Evolutionary conservation across 139 green algal genomes (phyloP).

Genomic region (Chlorella ohadii): DNA sequence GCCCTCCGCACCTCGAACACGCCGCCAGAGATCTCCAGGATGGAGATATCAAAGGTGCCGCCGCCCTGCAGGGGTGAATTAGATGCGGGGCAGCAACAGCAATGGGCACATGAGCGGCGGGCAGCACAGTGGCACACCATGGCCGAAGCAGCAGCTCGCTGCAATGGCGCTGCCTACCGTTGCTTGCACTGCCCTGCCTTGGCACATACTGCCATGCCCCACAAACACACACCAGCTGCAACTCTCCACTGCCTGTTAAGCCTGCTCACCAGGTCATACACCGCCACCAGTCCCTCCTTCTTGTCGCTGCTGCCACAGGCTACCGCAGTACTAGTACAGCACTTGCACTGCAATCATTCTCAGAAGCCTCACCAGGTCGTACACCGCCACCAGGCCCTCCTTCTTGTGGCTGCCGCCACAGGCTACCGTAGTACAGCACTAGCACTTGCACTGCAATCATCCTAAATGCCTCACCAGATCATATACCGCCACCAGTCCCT

Average conservation of each 20-base stretch:
- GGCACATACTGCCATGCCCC: too few species aligned
- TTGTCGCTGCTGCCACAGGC: constrained; percentile 96
- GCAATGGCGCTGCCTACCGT: too few species aligned
- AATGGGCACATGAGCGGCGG: too few species aligned
- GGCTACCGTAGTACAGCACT: constrained; percentile 91
- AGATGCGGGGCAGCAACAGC: too few species aligned
- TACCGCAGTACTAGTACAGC: constrained; percentile 97
- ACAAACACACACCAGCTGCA: too few species aligned
- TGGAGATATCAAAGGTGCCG: constrained; percentile 98
- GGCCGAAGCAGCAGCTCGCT: too few species aligned
- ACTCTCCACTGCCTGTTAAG: too few species aligned
- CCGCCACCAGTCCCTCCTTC: constrained; percentile 96
- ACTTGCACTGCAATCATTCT: too few species aligned
- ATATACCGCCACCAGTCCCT: constrained; percentile 95
- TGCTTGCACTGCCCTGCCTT: too few species aligned
- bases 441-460: too few species aligned
- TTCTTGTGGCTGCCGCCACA: constrained; percentile 97
- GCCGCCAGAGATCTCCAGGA: constrained; percentile 97
- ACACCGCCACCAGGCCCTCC: constrained; percentile 95
- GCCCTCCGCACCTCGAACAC: constrained; percentile 93
- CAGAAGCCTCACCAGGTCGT: constrained; percentile 74
- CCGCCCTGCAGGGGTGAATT: constrained; percentile 61
- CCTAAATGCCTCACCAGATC: constrained; percentile 79
- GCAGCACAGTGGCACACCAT: too few species aligned
- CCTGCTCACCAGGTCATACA: constrained; percentile 86